A percentile compares a stretch with the other conserved stretches of the same genome.
Conservation (phyloP, 352 stramenopile species). For the Pythium dissotocum region DNA sequence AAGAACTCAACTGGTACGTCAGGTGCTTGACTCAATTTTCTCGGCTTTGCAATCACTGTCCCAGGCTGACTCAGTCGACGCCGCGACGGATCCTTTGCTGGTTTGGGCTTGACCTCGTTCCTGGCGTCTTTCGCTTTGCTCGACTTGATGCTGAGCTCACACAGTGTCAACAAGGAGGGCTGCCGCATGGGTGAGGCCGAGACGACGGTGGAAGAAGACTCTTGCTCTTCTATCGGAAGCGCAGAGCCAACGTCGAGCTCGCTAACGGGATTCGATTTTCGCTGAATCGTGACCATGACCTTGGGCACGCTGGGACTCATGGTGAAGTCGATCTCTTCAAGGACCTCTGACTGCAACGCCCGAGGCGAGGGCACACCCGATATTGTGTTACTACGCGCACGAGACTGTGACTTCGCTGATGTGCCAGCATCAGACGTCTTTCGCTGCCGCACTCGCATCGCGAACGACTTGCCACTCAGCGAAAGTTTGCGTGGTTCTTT, state of each 20-base stretch:
- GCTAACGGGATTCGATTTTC: constrained; percentile 1
- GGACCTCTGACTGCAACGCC: not conserved
- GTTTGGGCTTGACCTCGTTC: not conserved
- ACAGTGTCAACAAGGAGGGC: not conserved
- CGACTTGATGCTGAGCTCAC: not conserved
- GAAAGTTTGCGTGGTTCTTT: constrained; percentile 1
- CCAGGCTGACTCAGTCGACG: constrained; percentile 3
- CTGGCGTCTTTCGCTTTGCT: not conserved
- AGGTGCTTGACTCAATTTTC: not conserved
- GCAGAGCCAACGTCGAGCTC: not conserved
- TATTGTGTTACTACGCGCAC: not conserved
- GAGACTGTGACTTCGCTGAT: not conserved
- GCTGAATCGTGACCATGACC: constrained; percentile 27
- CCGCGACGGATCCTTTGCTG: not conserved
- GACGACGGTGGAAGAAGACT: not conserved
- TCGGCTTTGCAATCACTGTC: not conserved
- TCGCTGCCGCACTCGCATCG: constrained; percentile 11
- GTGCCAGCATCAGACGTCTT: not conserved
- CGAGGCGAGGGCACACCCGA: not conserved
- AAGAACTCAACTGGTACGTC: constrained; percentile 1
- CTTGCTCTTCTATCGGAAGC: not conserved
- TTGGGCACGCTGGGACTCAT: constrained; percentile 16
- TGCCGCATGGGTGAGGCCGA: not conserved
- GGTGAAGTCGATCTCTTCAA: not conserved
- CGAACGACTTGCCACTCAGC: constrained; percentile 21